A percentile compares a stretch with the other conserved stretches of the same genome.
phyloP scores from a whole-genome alignment of 139 green algal species.

The Tetradesmus lagerheimii region DNA sequence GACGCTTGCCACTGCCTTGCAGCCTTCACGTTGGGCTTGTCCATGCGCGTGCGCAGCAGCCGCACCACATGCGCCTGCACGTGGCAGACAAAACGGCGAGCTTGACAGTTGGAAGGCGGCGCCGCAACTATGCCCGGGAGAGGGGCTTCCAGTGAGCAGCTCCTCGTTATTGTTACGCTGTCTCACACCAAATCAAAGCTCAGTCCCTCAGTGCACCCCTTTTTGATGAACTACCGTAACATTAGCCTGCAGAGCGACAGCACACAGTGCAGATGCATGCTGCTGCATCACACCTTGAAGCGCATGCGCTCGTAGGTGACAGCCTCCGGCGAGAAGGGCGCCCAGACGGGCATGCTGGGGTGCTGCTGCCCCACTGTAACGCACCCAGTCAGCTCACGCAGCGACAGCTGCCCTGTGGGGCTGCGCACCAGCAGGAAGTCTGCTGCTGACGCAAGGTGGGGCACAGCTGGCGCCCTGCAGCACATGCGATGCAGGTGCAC shows the following conservation, averaged over 20 bases:
- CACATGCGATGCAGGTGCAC: not conserved
- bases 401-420: slow-evolving; percentile 44
- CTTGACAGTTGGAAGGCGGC: too few species aligned
- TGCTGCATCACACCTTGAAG: slow-evolving; percentile 13
- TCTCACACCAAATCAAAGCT: too few species aligned
- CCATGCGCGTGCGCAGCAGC: not conserved
- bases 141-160: too few species aligned
- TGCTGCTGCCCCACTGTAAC: slow-evolving; percentile 62
- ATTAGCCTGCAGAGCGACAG: too few species aligned
- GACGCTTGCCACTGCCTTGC: slow-evolving; percentile 21
- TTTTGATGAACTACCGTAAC: too few species aligned
- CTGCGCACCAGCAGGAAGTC: slow-evolving; percentile 68
- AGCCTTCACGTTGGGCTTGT: slow-evolving; percentile 31
- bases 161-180: too few species aligned
- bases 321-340: slow-evolving; percentile 22
- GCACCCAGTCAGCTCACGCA: slow-evolving; percentile 56
- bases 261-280: too few species aligned
- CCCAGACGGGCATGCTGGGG: slow-evolving; percentile 44
- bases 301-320: slow-evolving; percentile 4
- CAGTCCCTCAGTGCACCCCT: too few species aligned
- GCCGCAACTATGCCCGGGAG: too few species aligned
- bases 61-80: slow-evolving; percentile 16
- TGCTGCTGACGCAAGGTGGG: slow-evolving; percentile 45
- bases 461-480: slow-evolving; percentile 58
- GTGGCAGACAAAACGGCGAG: not conserved